Evolutionary conservation across 768 basidiomycete species (phyloP).

Genomic region (Psilocybe sp.): DNA sequence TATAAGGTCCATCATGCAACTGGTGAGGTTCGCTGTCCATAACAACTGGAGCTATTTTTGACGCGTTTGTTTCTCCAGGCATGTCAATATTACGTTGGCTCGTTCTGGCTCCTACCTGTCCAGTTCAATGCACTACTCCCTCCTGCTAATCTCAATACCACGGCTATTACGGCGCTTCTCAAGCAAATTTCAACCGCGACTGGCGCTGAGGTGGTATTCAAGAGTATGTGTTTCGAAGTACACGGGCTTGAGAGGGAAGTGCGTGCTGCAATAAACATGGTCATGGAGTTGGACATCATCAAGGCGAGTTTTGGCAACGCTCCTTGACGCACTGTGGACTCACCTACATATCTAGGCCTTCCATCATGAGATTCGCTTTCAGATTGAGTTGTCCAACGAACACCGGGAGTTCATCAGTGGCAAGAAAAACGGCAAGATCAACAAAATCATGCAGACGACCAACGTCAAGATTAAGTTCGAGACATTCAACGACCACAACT

Average conservation of each 20-base stretch:
- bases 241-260: constrained; percentile 94
- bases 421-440: constrained; percentile 99
- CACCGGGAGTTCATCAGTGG: constrained; percentile 98
- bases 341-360: constrained; percentile 54
- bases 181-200: constrained; percentile 85
- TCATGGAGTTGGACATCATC: constrained; percentile 88
- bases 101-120: constrained; percentile 92
- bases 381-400: constrained; percentile 96
- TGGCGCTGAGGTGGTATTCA: constrained; percentile 94
- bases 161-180: constrained; percentile 80
- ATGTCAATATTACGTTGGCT: constrained; percentile 94
- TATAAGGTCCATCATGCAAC: constrained; percentile 89
- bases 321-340: constrained; percentile 2
- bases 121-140: constrained; percentile 92
- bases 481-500: constrained; percentile 95
- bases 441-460: constrained; percentile 98
- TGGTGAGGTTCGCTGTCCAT: constrained; percentile 56
- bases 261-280: constrained; percentile 76
- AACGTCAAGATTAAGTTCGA: constrained; percentile 99
- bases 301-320: constrained; percentile 54
- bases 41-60: background rate
- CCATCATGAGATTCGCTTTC: constrained; percentile 97
- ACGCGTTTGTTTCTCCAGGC: constrained; percentile 47
- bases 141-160: constrained; percentile 73
- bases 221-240: constrained; percentile 96